These are phyloP conservation scores for Trifolium dubium DNA, from an alignment of 306 rosid species.

Conservation along the genomic window DNA sequence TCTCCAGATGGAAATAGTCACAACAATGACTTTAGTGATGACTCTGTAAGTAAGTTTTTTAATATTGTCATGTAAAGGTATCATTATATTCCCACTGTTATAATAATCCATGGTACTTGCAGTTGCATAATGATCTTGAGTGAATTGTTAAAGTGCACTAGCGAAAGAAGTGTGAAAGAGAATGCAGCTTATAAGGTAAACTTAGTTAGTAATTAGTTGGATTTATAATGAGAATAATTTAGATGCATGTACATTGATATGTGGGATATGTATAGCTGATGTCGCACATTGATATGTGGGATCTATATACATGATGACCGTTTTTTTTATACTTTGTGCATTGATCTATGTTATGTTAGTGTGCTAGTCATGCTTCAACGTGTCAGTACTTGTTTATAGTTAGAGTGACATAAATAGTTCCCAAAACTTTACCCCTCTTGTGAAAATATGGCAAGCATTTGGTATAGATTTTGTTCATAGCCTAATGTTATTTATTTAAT, in stretches of 20 bases:
- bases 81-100: not conserved
- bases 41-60: not conserved
- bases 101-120: not conserved
- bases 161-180: not conserved
- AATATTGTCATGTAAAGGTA: not conserved
- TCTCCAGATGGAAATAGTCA: not conserved
- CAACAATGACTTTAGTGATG: not conserved
- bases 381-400: no score
- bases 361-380: no score
- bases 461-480: no score
- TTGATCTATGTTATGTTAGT: no score
- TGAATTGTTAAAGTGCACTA: not conserved
- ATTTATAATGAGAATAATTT: not conserved
- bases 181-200: not conserved
- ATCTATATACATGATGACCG: no score
- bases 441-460: no score
- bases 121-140: not conserved
- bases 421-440: no score
- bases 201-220: not conserved
- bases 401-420: no score
- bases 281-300: not conserved
- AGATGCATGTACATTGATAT: not conserved
- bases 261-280: not conserved
- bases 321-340: no score
- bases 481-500: no score